phyloP scores from a whole-genome alignment of 176 grass and related monocot genomes.

The Oryza brachyantha region DNA sequence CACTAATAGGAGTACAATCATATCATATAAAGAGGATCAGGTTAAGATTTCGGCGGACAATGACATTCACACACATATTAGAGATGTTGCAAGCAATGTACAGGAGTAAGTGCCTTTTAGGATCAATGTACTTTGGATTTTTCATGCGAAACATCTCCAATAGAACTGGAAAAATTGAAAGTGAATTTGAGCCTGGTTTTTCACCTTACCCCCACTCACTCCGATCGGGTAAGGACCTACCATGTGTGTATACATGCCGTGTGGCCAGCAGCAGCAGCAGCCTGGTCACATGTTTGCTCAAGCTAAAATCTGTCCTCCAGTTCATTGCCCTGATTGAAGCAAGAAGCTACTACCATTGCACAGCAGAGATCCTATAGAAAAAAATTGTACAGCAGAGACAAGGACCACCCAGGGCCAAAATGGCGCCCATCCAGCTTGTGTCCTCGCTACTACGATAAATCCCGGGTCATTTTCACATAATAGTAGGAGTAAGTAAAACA shows the following conservation, averaged over 20 bases:
- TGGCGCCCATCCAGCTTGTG: not conserved
- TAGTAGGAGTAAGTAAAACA: not conserved
- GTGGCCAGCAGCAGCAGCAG: not conserved
- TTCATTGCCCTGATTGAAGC: not conserved
- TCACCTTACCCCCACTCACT: not conserved
- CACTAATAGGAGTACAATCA: not conserved
- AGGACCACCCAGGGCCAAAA: conserved; percentile 15
- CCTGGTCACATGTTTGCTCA: conserved; percentile 29
- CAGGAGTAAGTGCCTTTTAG: not conserved
- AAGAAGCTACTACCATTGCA: not conserved
- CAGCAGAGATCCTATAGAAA: not conserved
- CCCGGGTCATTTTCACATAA: not conserved
- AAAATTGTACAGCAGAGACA: not conserved
- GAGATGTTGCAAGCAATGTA: not conserved
- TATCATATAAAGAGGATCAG: not conserved
- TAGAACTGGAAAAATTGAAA: not conserved
- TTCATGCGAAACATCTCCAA: conserved; percentile 8
- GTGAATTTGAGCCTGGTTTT: not conserved
- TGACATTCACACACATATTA: not conserved
- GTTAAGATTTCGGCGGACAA: conserved; percentile 18
- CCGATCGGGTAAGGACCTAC: conserved; percentile 17
- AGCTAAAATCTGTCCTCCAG: not conserved
- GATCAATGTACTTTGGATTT: not conserved
- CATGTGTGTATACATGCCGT: conserved; percentile 11
- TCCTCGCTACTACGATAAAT: not conserved